Evolutionary conservation across 169 alveolate species (phyloP).

Genomic region (Plasmodium knowlesi): DNA sequence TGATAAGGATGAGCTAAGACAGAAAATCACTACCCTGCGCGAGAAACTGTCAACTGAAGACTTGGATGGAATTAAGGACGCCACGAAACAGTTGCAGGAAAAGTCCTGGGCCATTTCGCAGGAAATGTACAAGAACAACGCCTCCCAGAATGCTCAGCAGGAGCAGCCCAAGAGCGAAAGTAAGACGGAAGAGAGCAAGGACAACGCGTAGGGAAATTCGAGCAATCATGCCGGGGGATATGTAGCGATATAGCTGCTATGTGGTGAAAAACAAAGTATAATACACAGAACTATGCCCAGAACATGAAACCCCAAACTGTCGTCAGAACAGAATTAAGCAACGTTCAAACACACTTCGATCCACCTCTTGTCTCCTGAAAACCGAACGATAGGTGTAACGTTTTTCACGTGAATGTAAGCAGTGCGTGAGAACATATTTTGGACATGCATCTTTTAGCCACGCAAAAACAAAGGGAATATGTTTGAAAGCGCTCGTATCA

Average conservation of each 20-base stretch:
- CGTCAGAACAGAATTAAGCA: background rate
- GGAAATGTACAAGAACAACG: conserved; percentile 87
- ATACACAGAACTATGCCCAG: background rate
- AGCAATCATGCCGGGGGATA: background rate
- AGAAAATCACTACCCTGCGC: conserved; percentile 85
- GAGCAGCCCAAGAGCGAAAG: conserved; percentile 78
- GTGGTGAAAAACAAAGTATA: background rate
- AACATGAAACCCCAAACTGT: background rate
- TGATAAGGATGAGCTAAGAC: conserved; percentile 88
- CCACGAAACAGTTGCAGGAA: conserved; percentile 91
- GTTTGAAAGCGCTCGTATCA: background rate
- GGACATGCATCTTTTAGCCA: background rate
- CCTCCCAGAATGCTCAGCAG: conserved; percentile 64
- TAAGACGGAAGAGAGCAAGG: conserved; percentile 74
- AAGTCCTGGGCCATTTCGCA: conserved; percentile 94
- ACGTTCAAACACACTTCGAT: background rate
- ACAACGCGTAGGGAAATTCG: conserved; percentile 47
- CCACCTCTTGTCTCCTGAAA: background rate
- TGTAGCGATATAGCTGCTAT: background rate
- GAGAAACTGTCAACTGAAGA: conserved; percentile 88
- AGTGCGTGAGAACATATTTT: background rate
- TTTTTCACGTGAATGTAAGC: background rate
- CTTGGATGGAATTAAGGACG: conserved; percentile 87
- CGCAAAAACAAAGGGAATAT: background rate
- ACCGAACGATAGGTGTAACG: background rate